Base-by-base conservation (phyloP, 805 yeast species). In the Cyberlindnera euphorbiae region DNA sequence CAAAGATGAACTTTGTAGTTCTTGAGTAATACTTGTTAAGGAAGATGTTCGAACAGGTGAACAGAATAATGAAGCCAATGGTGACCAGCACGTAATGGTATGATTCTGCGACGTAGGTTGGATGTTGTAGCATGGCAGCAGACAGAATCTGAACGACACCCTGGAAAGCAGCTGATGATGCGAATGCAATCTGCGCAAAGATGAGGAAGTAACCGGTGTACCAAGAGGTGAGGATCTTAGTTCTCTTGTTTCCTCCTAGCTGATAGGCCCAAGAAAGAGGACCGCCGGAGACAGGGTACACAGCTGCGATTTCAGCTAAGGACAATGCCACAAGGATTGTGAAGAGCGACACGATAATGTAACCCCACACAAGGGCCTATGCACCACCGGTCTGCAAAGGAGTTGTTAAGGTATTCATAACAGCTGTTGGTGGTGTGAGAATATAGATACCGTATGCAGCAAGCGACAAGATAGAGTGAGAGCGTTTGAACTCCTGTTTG, bases 211-310 rank as follows among this genome's bases (percentile, higher is more conserved):
- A 53, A 13, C 66, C 66, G 7, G 57, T 55, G 26, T 45, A 45
- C 48, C 53, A 62, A 42, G 62, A 55, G 9, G 53, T 33, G n/a
- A 49, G 25, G 27, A 53, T 49, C 41, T 55, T 58, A 11, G 32
- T 37, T 14, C 36, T 40, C 12, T 42, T 35, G 5, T 57, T 52
- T n/a, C 32, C 33, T n/a, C 62, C 58, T 11, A 59, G 44, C 26
- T 47, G 48, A 39, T 53, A 56, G 10, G 63, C 56, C 65, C 66
- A 62, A 16, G 59, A 59, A 8, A 59, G 45, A 31, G 58, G 62
- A 13, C 62, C 65, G 28, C 62, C 60, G 13, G 62, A 48, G 28
- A 57, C 55, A 1, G 67, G 51, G 28, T 50, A 60, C 3, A 58
- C 59, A 27, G 62, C 60, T 5, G 60, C 59, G 15, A 61, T 47